Conservation (phyloP, 345 rosid genomes). For the Eucalyptus globulus region DNA sequence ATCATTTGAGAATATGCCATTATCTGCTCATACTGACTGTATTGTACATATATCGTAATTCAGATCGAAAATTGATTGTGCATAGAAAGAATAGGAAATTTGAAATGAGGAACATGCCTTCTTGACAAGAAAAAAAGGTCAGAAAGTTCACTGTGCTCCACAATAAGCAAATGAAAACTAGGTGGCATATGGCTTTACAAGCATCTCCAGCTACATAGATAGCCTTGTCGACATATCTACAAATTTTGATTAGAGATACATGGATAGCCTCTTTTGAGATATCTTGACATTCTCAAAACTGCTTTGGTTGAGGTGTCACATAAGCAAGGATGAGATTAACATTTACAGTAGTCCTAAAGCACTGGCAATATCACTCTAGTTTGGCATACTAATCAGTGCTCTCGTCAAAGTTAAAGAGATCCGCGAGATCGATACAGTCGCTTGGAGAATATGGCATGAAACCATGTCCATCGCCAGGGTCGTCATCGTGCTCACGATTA, state of each 20-base stretch:
- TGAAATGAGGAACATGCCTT: background rate
- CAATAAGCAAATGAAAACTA: background rate
- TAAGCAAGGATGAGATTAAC: too few relatives aligned
- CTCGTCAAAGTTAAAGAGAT: background rate
- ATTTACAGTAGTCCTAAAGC: too few relatives aligned
- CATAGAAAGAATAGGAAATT: background rate
- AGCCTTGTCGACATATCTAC: background rate
- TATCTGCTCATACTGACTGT: background rate
- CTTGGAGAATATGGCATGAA: background rate
- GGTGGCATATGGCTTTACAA: background rate
- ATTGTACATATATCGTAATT: background rate
- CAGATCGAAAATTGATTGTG: background rate
- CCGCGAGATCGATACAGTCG: background rate
- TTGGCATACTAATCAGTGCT: background rate
- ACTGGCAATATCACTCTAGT: too few relatives aligned
- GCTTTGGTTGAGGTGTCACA: background rate
- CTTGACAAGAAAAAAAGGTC: background rate
- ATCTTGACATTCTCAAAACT: background rate
- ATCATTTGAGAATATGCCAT: background rate
- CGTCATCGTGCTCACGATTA: background rate
- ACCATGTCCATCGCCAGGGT: background rate
- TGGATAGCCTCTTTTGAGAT: background rate
- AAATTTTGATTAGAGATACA: background rate
- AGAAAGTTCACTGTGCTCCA: background rate
- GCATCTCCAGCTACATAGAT: background rate